These are phyloP conservation scores for Sporothrix mexicana DNA, from an alignment of 2,329 filamentous ascomycete species.

Conservation along the genomic window DNA sequence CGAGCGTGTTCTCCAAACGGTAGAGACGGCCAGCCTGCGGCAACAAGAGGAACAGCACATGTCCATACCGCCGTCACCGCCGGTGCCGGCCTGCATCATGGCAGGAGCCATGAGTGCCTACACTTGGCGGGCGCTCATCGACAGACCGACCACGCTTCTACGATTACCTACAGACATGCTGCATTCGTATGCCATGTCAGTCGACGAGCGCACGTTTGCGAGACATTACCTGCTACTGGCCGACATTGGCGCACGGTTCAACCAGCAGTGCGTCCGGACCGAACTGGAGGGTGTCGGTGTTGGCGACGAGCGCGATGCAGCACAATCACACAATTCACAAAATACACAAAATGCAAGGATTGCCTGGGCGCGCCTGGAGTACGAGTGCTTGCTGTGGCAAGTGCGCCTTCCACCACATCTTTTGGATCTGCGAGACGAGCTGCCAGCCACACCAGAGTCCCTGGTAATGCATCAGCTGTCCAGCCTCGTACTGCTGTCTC, in stretches of 20 bases:
- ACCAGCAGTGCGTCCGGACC: conserved; percentile 6
- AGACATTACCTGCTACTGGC: conserved; percentile 23
- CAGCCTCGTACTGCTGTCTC: conserved; percentile 22
- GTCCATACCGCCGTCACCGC: not conserved
- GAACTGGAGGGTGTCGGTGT: not conserved
- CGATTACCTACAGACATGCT: not conserved
- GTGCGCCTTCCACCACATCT: conserved; percentile 22
- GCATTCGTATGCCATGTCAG: not conserved
- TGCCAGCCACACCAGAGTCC: conserved; percentile 25
- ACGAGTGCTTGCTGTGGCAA: conserved; percentile 32
- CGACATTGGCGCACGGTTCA: conserved; percentile 11
- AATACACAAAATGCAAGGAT: not conserved
- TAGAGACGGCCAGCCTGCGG: not conserved
- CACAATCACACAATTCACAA: not conserved
- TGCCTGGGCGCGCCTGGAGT: conserved; percentile 28
- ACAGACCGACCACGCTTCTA: not conserved
- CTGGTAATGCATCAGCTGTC: conserved; percentile 29
- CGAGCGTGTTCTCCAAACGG: not conserved
- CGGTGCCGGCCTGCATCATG: not conserved
- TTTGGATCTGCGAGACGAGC: conserved; percentile 32
- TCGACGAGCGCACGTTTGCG: conserved; percentile 11
- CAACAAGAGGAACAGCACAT: not conserved
- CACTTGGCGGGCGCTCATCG: conserved; percentile 17
- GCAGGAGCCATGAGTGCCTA: conserved; percentile 16
- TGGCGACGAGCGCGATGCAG: not conserved